These are phyloP conservation scores for Verticillium nonalfalfae DNA, from an alignment of 2,329 filamentous ascomycete species.

Conservation along the genomic window DNA sequence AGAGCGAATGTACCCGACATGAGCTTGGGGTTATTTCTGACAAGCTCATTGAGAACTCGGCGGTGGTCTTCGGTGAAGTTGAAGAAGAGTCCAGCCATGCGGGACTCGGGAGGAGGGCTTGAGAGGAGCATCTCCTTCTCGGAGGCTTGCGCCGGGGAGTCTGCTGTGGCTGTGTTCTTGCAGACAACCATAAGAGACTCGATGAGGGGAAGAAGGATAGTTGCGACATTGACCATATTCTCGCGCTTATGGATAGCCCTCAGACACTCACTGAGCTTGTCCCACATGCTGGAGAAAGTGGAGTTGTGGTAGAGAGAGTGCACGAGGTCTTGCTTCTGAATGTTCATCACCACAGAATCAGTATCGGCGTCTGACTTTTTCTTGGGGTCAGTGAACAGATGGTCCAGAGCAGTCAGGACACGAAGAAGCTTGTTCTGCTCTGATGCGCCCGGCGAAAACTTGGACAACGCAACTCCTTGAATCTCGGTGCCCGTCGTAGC, in stretches of 20 bases:
- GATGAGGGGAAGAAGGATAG: conserved; percentile 87
- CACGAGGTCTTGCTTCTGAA: conserved; percentile 76
- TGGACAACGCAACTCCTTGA: conserved; percentile 86
- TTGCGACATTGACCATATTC: conserved; percentile 95
- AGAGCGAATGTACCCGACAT: conserved; percentile 98
- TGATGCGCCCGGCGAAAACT: conserved; percentile 92
- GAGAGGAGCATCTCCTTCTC: conserved; percentile 61
- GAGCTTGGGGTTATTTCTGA: conserved; percentile 91
- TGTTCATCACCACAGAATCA: conserved; percentile 42
- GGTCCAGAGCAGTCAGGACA: conserved; percentile 88
- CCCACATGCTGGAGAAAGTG: conserved; percentile 87
- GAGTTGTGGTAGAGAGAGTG: conserved; percentile 84
- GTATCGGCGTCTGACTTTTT: conserved; percentile 43
- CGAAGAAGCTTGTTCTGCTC: conserved; percentile 94
- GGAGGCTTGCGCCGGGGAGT: conserved; percentile 43
- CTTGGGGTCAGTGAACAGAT: conserved; percentile 78
- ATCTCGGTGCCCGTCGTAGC: conserved; percentile 89
- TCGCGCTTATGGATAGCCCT: conserved; percentile 84
- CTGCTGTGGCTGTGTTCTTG: conserved; percentile 86
- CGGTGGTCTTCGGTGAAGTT: conserved; percentile 96
- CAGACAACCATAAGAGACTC: conserved; percentile 98
- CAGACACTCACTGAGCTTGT: conserved; percentile 83
- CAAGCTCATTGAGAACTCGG: conserved; percentile 95
- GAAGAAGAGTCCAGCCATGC: conserved; percentile 90
- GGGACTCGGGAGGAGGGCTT: conserved; percentile 69